Percentiles rank a stretch among this genome's conserved stretches.
These are phyloP conservation scores for Maudiozyma serrabonitensis DNA, from an alignment of 805 yeast species.

Conservation along the genomic window DNA sequence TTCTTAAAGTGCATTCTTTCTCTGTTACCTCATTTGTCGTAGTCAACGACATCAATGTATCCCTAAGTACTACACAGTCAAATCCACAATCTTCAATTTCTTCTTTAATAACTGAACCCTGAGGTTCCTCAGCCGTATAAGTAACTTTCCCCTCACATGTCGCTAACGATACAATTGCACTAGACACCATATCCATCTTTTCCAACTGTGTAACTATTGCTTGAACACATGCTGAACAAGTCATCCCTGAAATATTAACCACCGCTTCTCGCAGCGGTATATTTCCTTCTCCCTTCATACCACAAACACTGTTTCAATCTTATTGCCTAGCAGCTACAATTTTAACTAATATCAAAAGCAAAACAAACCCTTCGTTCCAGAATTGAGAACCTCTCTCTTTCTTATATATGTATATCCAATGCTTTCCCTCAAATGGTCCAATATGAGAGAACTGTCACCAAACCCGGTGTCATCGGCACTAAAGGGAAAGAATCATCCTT, in stretches of 20 bases:
- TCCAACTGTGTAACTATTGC: slow-evolving; percentile 50
- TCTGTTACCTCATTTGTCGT: not conserved
- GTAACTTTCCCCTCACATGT: slow-evolving; percentile 61
- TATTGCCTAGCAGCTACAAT: not conserved
- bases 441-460: not conserved
- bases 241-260: slow-evolving; percentile 58
- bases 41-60: not conserved
- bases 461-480: not conserved
- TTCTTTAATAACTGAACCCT: slow-evolving; percentile 33
- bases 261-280: slow-evolving; percentile 4
- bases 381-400: not conserved
- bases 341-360: not conserved
- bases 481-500: too few species aligned
- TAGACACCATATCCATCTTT: slow-evolving; percentile 39
- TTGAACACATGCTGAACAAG: slow-evolving; percentile 77
- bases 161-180: slow-evolving; percentile 56
- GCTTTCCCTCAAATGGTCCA: not conserved
- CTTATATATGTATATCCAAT: not conserved
- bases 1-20: not conserved
- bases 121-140: slow-evolving; percentile 27
- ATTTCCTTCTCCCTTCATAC: not conserved
- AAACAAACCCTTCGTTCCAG: not conserved
- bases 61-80: slow-evolving; percentile 31
- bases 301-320: too few species aligned
- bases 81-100: slow-evolving; percentile 71